Percentiles rank a stretch among this genome's conserved stretches.
phyloP scores from a whole-genome alignment of 768 basidiomycete genomes.

The Clavulina sp. region DNA sequence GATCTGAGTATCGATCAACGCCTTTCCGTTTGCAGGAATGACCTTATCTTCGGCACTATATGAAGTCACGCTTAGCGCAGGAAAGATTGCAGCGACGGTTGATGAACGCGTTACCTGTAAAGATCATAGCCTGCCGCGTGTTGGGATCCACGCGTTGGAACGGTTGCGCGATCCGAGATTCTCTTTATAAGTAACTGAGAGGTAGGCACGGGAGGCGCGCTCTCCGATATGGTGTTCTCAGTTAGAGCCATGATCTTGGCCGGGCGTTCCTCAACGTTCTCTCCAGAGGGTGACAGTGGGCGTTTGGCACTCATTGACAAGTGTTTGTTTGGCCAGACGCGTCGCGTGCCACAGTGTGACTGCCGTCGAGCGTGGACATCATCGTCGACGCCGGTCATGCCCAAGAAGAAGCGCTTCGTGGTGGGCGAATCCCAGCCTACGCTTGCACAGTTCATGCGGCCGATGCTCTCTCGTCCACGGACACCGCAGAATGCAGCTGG shows the following conservation, averaged over 20 bases:
- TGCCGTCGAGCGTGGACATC: no score
- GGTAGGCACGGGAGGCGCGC: neutral
- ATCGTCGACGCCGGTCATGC: no score
- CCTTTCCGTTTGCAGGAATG: conserved; percentile 82
- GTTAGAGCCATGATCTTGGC: neutral
- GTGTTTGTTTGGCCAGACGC: no score
- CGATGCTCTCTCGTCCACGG: no score
- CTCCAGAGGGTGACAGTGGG: neutral
- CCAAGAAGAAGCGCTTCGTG: no score
- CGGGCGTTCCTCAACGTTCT: neutral
- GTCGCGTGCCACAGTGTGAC: no score
- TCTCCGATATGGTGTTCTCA: no score
- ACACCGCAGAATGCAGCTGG: no score
- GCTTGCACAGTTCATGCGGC: no score
- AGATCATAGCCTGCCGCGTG: conserved; percentile 91
- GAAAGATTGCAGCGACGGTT: neutral
- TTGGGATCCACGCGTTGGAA: conserved; percentile 75
- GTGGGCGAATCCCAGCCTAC: no score
- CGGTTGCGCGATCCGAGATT: conserved; percentile 58
- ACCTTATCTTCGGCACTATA: conserved; percentile 65
- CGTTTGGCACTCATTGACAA: no score
- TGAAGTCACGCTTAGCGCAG: neutral
- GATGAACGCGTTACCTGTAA: conserved; percentile 47
- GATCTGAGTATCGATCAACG: conserved; percentile 76
- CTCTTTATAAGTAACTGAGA: conserved; percentile 57